Evolutionary conservation across 2,329 filamentous ascomycete species (phyloP).

Genomic region (Cercospora zeae-maydis): DNA sequence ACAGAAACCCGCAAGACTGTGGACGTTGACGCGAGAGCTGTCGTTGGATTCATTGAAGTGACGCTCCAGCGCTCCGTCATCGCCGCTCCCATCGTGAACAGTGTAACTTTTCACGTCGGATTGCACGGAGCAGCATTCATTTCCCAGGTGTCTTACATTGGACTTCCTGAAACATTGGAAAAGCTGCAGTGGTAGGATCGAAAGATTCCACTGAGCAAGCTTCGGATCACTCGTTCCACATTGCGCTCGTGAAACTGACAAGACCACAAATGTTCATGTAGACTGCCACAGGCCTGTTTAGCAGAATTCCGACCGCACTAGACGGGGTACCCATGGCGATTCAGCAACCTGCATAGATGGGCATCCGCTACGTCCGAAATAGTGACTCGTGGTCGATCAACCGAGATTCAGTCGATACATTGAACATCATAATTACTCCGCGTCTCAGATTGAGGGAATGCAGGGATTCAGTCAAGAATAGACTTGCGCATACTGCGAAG

Average conservation of each 20-base stretch:
- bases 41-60: background rate
- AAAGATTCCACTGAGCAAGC: background rate
- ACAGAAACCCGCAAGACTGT: background rate
- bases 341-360: background rate
- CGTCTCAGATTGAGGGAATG: background rate
- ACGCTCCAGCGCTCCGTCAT: constrained; percentile 1
- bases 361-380: background rate
- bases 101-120: constrained; percentile 2
- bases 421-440: background rate
- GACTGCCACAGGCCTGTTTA: too few relatives aligned
- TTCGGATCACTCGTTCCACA: background rate
- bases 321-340: too few relatives aligned
- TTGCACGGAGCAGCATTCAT: background rate
- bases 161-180: constrained; percentile 4
- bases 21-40: background rate
- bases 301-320: too few relatives aligned
- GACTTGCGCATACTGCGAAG: background rate
- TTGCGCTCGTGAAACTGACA: background rate
- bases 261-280: too few relatives aligned
- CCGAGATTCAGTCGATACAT: background rate
- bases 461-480: background rate
- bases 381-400: background rate
- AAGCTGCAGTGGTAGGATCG: background rate
- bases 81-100: background rate
- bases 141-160: background rate